Conservation (phyloP, 2,329 filamentous ascomycete species). For the Cladophialophora bantiana region DNA sequence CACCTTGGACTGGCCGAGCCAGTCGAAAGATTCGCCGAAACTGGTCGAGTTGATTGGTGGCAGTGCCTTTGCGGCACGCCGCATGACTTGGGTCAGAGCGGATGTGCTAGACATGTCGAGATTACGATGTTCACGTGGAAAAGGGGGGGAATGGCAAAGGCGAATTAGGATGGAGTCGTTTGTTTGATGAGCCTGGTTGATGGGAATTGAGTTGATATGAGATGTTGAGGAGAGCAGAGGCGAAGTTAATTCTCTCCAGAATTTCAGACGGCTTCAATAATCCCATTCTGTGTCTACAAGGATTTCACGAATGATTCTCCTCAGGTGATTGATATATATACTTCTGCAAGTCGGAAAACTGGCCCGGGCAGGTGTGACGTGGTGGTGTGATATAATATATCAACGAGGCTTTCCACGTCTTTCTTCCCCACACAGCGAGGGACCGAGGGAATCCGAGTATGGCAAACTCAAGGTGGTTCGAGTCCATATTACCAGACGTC, state of each 20-base stretch:
- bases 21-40: constrained; percentile 23
- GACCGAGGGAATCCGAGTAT: too few relatives aligned
- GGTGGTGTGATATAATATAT: not conserved
- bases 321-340: not conserved
- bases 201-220: not conserved
- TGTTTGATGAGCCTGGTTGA: not conserved
- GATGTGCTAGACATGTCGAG: constrained; percentile 1
- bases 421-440: not conserved
- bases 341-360: not conserved
- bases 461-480: not conserved
- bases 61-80: constrained; percentile 12
- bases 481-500: not conserved
- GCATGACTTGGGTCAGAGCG: constrained; percentile 10
- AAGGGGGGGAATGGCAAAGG: not conserved
- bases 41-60: constrained; percentile 18
- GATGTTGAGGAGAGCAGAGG: not conserved
- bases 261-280: not conserved
- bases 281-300: not conserved
- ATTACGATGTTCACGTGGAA: not conserved
- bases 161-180: not conserved
- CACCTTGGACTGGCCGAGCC: constrained; percentile 21
- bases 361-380: not conserved
- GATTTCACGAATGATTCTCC: not conserved
- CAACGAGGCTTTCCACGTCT: not conserved
- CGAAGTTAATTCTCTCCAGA: not conserved